Base-by-base conservation (phyloP, 2,329 filamentous ascomycete genomes). In the Aureobasidium melanogenum region DNA sequence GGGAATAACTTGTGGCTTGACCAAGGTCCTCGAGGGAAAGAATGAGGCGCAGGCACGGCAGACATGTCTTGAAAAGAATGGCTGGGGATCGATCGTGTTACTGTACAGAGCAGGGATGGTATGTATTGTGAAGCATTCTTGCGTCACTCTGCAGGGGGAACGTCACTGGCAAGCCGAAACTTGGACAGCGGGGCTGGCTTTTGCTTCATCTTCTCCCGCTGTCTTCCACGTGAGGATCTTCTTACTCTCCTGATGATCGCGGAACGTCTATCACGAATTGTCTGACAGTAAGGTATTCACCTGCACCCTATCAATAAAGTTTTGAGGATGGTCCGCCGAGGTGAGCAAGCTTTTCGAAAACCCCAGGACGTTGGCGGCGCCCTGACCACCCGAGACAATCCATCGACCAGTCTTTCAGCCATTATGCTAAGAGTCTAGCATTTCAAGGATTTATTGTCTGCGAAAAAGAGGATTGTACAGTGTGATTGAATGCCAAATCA, bases 1-100 rank as follows among this genome's bases (percentile, higher is more conserved):
- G 36, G 50, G 34, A 54, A 41, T 12, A 54, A 54, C 41, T 32
- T n/a, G 50, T 54, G 50, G 50, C 50, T 54, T 54, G 50, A 54
- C 15, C 44, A 47, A 41, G 36, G 36, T 19, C 41, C 34, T 41
- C 22, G 50, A 54, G 32, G 32, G 3, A 26, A 54, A 41, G 22
- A 41, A 54, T 54, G 50, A 54, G 50, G 50, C 50, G 50, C 50
- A 54, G 34, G 50, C 50, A 47, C 44, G 44, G 44, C 44, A 46
- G 14, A 19, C 50, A 41, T 34, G n/a, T 28, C 50, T 41, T 34
- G 9, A 54, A 54, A 54, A 28, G 50, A 54, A 54, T 54, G 50
- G 50, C 50, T 54, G 50, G 48, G 19, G 44, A 47, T 30, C 44
- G 44, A 47, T 47, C 44, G 44, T 28, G 44, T 47, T 10, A 10